phyloP scores from a whole-genome alignment of 2,329 filamentous ascomycete genomes.

The Tolypocladium tundrense region DNA sequence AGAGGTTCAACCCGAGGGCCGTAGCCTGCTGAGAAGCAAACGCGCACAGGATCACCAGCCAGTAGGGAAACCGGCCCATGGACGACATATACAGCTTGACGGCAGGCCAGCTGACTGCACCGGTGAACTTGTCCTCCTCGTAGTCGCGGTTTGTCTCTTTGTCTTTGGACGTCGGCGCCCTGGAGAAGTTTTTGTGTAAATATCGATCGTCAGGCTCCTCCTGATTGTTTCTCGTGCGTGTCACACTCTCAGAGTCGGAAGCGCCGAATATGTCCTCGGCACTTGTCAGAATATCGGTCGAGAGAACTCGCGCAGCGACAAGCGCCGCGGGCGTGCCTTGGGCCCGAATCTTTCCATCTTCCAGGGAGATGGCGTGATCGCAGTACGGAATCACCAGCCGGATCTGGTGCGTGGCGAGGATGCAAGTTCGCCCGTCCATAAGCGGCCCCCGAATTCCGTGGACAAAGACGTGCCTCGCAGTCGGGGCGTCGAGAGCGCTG shows the following conservation, averaged over 20 bases:
- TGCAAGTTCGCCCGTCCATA: conserved; percentile 2
- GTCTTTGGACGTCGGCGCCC: neutral
- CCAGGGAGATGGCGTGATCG: neutral
- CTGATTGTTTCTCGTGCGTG: too few species aligned
- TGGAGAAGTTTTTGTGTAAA: conserved; percentile 3
- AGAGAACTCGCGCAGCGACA: neutral
- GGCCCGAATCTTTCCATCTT: neutral
- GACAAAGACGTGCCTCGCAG: neutral
- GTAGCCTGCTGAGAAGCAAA: neutral
- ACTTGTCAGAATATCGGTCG: neutral
- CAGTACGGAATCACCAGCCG: neutral
- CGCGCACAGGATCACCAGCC: neutral
- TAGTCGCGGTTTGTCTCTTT: neutral
- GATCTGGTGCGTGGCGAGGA: neutral
- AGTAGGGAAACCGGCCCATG: neutral
- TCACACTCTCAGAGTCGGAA: neutral
- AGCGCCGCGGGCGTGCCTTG: conserved; percentile 1
- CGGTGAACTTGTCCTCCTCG: neutral
- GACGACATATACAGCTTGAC: neutral
- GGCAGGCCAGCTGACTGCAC: neutral
- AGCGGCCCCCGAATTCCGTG: conserved; percentile 1
- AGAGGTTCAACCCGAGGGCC: neutral
- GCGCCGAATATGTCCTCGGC: neutral
- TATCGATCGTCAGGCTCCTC: neutral
- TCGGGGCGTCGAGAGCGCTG: conserved; percentile 54